Evolutionary conservation across 108 stramenopile genomes (phyloP).

Genomic region (Bacterosira constricta): DNA sequence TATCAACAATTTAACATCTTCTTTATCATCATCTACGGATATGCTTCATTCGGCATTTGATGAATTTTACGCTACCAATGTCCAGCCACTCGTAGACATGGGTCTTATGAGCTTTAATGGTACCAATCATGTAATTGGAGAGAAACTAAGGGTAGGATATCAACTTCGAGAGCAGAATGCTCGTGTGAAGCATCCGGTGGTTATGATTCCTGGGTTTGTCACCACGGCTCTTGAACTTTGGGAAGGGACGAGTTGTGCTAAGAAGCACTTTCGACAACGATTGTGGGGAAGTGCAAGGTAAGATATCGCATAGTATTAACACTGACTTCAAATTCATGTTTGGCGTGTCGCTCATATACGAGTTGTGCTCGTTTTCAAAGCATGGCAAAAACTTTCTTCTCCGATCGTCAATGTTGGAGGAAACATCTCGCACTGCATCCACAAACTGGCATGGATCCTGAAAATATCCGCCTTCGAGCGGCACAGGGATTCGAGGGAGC

Average conservation of each 20-base stretch:
- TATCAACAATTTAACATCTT: too few species aligned
- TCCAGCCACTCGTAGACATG: conserved; percentile 38
- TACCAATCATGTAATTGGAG: conserved; percentile 13
- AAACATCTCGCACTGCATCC: conserved; percentile 83
- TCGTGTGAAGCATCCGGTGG: conserved; percentile 74
- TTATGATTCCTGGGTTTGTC: conserved; percentile 89
- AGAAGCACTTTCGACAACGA: conserved; percentile 81
- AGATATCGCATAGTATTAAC: too few species aligned
- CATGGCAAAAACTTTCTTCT: conserved; percentile 70
- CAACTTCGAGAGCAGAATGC: conserved; percentile 41
- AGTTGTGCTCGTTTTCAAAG: too few species aligned
- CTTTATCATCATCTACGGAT: too few species aligned
- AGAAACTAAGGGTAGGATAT: conserved; percentile 24
- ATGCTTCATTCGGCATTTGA: conserved; percentile 16
- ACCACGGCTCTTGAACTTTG: conserved; percentile 90
- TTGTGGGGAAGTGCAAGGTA: conserved; percentile 83
- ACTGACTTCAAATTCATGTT: too few species aligned
- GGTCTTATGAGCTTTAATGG: conserved; percentile 23
- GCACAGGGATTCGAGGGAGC: conserved; percentile 87
- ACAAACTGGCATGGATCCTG: conserved; percentile 78
- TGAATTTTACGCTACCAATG: conserved; percentile 30
- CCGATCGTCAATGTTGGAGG: conserved; percentile 80
- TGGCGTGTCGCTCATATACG: too few species aligned
- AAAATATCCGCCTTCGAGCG: conserved; percentile 69
- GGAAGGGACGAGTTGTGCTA: conserved; percentile 80